These are phyloP conservation scores for Apocynum venetum DNA, from an alignment of 257 asterid species.

Conservation along the genomic window DNA sequence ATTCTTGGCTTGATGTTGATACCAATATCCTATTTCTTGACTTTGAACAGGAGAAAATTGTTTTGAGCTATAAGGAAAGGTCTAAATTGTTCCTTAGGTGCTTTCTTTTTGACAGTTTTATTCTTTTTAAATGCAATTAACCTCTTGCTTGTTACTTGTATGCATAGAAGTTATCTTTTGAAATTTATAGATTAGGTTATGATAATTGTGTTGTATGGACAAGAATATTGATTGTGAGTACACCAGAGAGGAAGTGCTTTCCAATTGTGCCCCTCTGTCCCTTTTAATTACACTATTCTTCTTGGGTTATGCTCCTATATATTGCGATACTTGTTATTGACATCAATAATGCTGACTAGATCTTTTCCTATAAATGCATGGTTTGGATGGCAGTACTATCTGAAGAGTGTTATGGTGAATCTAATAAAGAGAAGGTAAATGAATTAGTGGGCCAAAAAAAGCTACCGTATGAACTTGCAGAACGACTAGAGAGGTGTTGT, in stretches of 20 bases:
- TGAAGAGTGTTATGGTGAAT: slow-evolving; percentile 32
- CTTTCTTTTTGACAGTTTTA: not conserved
- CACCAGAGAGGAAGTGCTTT: not conserved
- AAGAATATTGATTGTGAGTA: not conserved
- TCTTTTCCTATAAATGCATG: slow-evolving; percentile 1
- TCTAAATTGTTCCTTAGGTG: not conserved
- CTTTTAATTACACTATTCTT: not conserved
- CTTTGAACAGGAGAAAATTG: not conserved
- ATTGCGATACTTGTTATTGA: not conserved
- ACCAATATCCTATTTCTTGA: not conserved
- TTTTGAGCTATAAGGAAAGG: not conserved
- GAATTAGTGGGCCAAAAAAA: slow-evolving; percentile 27
- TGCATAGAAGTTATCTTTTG: not conserved
- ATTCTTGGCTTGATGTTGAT: not conserved
- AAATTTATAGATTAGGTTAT: not conserved
- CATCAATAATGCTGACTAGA: not conserved
- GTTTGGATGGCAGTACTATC: slow-evolving; percentile 28
- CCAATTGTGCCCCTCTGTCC: not conserved
- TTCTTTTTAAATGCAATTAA: not conserved
- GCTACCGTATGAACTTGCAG: slow-evolving; percentile 27
- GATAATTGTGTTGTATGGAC: not conserved
- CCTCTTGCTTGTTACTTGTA: not conserved
- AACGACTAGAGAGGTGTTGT: slow-evolving; percentile 45
- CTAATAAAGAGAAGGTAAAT: slow-evolving; percentile 22
- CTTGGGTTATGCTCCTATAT: no score